Percentiles rank a stretch among this genome's conserved stretches.
These are phyloP conservation scores for Coffea canephora DNA, from an alignment of 257 asterid species.

Conservation along the genomic window DNA sequence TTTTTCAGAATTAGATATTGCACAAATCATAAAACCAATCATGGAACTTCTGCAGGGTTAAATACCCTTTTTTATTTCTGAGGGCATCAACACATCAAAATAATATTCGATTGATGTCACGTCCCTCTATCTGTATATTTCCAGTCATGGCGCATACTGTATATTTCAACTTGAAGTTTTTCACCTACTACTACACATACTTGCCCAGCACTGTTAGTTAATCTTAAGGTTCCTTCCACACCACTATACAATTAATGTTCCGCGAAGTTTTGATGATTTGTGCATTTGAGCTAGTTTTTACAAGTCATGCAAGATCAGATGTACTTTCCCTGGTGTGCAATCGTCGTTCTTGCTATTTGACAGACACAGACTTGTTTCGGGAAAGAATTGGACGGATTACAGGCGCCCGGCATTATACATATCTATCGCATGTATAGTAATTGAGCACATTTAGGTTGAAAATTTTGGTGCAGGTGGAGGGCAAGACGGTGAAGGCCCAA, in stretches of 20 bases:
- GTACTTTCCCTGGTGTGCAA: no score
- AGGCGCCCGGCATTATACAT: not conserved
- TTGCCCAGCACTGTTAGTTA: not conserved
- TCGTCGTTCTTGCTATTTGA: no score
- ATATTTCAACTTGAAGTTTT: not conserved
- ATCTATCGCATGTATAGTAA: not conserved
- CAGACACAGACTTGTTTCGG: no score
- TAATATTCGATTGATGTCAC: no score
- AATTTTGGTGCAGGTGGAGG: slow-evolving; percentile 36
- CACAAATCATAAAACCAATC: not conserved
- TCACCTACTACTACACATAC: not conserved
- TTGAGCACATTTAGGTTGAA: not conserved
- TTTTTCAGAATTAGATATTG: not conserved
- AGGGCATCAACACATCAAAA: no score
- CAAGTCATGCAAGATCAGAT: not conserved
- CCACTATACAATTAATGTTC: not conserved
- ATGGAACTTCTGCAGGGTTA: no score
- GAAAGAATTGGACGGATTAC: not conserved
- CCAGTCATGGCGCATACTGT: not conserved
- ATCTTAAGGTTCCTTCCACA: not conserved
- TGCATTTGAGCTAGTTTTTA: not conserved
- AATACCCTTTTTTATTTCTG: no score
- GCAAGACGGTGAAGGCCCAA: slow-evolving; percentile 49
- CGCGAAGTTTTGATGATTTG: no score
- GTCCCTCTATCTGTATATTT: not conserved